Percentiles rank a stretch among this genome's conserved stretches.
phyloP scores from a whole-genome alignment of 768 basidiomycete genomes.

The Xerocomellus chrysenteron region DNA sequence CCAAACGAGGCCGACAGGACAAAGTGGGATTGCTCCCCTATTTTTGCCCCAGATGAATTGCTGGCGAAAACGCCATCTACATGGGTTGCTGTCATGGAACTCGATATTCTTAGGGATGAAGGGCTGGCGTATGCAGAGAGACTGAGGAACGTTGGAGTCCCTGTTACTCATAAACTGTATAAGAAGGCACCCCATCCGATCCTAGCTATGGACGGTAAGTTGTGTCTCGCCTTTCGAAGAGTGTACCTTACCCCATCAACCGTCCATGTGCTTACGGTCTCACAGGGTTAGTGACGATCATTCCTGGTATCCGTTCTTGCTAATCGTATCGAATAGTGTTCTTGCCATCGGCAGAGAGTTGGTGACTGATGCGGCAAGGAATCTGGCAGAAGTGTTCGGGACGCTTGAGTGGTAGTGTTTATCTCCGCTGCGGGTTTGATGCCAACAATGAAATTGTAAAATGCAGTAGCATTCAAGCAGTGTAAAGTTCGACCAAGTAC shows the following conservation, averaged over 20 bases:
- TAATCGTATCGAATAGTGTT: conserved; percentile 31
- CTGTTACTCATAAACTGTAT: conserved; percentile 57
- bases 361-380: conserved; percentile 37
- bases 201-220: conserved; percentile 72
- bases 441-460: neutral
- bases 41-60: conserved; percentile 61
- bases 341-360: conserved; percentile 38
- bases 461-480: neutral
- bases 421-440: neutral
- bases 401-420: conserved; percentile 7
- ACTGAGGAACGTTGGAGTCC: conserved; percentile 51
- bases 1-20: conserved; percentile 58
- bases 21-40: conserved; percentile 71
- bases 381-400: conserved; percentile 35
- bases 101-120: conserved; percentile 70
- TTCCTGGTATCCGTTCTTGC: neutral
- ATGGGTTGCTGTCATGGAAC: conserved; percentile 66
- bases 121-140: conserved; percentile 64
- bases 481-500: neutral
- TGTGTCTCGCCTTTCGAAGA: neutral
- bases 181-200: conserved; percentile 67
- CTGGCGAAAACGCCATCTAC: conserved; percentile 54
- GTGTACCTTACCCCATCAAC: neutral
- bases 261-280: neutral
- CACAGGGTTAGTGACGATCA: conserved; percentile 22